phyloP scores from a whole-genome alignment of 345 rosid genomes.

The Combretum micranthum region DNA sequence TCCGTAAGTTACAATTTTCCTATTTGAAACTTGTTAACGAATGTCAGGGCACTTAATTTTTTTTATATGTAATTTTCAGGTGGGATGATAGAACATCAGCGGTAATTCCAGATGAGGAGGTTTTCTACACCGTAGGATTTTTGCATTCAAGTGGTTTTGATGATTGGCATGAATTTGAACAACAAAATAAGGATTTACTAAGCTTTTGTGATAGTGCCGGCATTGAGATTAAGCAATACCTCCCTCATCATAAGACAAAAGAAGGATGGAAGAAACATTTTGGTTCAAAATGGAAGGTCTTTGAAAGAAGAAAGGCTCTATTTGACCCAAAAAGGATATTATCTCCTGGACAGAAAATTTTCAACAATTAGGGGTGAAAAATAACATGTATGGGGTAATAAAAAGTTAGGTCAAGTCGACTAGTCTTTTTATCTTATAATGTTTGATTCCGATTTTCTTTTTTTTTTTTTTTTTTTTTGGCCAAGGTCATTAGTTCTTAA shows the following conservation, averaged over 20 bases:
- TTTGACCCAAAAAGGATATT: slow-evolving; percentile 78
- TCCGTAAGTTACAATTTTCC: no score
- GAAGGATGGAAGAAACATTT: slow-evolving; percentile 68
- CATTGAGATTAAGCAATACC: slow-evolving; percentile 56
- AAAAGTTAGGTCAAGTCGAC: no score
- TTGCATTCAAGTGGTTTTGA: slow-evolving; percentile 60
- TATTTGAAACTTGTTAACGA: no score
- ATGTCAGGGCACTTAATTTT: no score
- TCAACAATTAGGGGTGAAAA: slow-evolving; percentile 16
- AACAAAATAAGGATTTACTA: slow-evolving; percentile 48
- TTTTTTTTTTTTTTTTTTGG: no score
- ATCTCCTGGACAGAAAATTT: slow-evolving; percentile 86
- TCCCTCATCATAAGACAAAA: slow-evolving; percentile 39
- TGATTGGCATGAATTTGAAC: slow-evolving; percentile 44
- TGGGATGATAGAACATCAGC: slow-evolving; percentile 80
- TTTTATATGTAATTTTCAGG: slow-evolving; percentile 31
- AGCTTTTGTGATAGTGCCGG: slow-evolving; percentile 47
- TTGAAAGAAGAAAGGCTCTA: slow-evolving; percentile 37
- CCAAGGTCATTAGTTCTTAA: no score
- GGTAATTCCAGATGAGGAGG: slow-evolving; percentile 62
- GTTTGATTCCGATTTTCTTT: no score
- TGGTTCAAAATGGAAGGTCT: slow-evolving; percentile 67
- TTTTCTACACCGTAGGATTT: slow-evolving; percentile 76
- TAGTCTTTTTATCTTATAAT: no score
- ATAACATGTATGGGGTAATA: slow-evolving; percentile 3